A percentile compares a stretch with the other conserved stretches of the same genome.
Evolutionary conservation across 805 yeast genomes (phyloP).

Genomic region (Yamadazyma nakazawae): DNA sequence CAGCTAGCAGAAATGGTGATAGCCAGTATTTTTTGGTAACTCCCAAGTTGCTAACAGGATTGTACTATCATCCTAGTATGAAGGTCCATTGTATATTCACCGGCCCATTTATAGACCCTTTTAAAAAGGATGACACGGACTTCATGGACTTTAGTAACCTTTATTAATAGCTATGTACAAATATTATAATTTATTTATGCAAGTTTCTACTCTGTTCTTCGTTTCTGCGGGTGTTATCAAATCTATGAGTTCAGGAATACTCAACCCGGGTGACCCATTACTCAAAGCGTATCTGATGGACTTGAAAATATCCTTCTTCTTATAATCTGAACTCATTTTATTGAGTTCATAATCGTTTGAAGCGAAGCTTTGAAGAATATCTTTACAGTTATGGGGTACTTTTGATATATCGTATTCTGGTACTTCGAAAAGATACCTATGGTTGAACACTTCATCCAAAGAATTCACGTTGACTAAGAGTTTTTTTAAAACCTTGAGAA

Average conservation of each 20-base stretch:
- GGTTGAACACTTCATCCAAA: conserved; percentile 50
- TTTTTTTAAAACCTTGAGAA: conserved; percentile 37
- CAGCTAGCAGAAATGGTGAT: conserved; percentile 57
- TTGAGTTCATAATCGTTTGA: conserved; percentile 10
- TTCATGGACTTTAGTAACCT: conserved; percentile 30
- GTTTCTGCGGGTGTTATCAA: conserved; percentile 49
- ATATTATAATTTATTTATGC: conserved; percentile 5
- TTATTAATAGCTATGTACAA: conserved; percentile 5
- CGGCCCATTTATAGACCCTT: conserved; percentile 30
- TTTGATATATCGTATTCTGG: conserved; percentile 27
- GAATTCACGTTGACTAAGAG: conserved; percentile 51
- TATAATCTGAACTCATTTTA: background rate
- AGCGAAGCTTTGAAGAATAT: conserved; percentile 16
- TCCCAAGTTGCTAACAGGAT: conserved; percentile 79
- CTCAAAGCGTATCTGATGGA: conserved; percentile 64
- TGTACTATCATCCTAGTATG: conserved; percentile 78
- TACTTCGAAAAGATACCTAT: conserved; percentile 47
- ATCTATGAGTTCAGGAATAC: conserved; percentile 54
- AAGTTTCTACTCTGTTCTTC: conserved; percentile 20
- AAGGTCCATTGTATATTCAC: conserved; percentile 73
- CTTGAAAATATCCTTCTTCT: conserved; percentile 49
- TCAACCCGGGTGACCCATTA: conserved; percentile 68
- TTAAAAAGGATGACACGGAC: conserved; percentile 15
- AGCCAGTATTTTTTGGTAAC: conserved; percentile 92
- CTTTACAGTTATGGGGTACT: conserved; percentile 12